Percentiles rank a stretch among this genome's conserved stretches.
These are phyloP conservation scores for Ogataea haglerorum DNA, from an alignment of 805 yeast genomes.

Conservation along the genomic window DNA sequence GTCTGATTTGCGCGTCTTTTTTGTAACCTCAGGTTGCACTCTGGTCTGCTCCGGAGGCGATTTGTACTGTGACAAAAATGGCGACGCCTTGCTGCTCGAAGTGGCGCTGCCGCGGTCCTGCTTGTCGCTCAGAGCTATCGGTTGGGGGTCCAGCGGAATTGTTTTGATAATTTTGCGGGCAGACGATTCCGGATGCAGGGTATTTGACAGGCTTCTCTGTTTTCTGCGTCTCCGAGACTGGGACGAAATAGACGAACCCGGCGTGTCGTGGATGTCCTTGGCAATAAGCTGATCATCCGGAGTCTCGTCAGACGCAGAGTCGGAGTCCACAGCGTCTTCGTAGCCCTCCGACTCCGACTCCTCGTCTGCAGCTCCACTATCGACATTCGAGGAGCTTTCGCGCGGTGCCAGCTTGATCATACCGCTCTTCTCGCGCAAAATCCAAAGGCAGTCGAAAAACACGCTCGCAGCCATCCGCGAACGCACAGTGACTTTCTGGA, in stretches of 20 bases:
- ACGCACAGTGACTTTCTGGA: constrained; percentile 53
- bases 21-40: background rate
- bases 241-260: constrained; percentile 20
- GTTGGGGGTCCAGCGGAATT: constrained; percentile 80
- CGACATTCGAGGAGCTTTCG: constrained; percentile 20
- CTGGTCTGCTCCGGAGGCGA: constrained; percentile 18
- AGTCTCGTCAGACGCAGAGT: constrained; percentile 19
- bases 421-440: constrained; percentile 82
- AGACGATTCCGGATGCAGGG: constrained; percentile 62
- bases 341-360: constrained; percentile 23
- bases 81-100: constrained; percentile 20
- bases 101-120: constrained; percentile 23
- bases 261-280: constrained; percentile 18
- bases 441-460: constrained; percentile 85
- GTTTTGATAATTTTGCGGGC: constrained; percentile 75
- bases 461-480: constrained; percentile 91
- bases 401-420: constrained; percentile 60
- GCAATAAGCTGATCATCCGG: constrained; percentile 24
- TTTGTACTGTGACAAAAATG: constrained; percentile 16
- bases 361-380: constrained; percentile 31
- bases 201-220: constrained; percentile 49
- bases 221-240: constrained; percentile 30
- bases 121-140: constrained; percentile 44
- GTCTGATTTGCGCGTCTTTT: background rate
- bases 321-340: constrained; percentile 15